Base-by-base conservation (phyloP, 306 rosid species). In the Cercis canadensis region DNA sequence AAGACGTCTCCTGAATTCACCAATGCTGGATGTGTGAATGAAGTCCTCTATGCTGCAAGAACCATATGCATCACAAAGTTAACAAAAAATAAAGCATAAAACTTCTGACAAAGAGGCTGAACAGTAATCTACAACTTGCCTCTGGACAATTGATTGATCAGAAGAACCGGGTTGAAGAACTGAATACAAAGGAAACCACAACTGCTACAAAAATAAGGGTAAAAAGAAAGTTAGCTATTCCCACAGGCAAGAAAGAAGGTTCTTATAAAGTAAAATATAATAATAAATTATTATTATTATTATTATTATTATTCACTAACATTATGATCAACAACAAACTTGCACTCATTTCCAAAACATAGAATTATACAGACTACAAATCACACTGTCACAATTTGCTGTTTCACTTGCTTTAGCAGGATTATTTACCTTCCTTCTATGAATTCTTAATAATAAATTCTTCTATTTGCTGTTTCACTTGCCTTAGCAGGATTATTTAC, bases 171-270 rank as follows among this genome's bases (percentile, higher is more conserved):
- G 47, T 24, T 53, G 82, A 49, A 90, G 84, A 80, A 94, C 78
- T 37, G 96, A 77, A 76, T 85, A 86, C 52, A 94, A 87, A 49
- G 98, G 94, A 84, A 89, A 89, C 98, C 97, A 90, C 67, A 94
- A 79, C 98, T 92, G 87, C 87, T 86, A 75, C 57, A 81, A 61
- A 36, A 55, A 57, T 9, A 12, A 56, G 69, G 11, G 7, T 63
- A 62, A 57, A n/a, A 54, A 54, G 16, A 65, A 75, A 75, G 54
- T 57, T 52, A 84, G 79, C 31, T 9, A 45, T 6, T 50, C 45
- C 13, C 43, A 43, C 19, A 51, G 2, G 60, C 15, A 36, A 34
- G 9, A 18, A 6, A 41, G 21, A 21, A 34, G 57, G 72, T 57
- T 50, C 74, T 29, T n/a, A n/a, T n/a, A n/a, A n/a, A n/a, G n/a